Conservation (phyloP, 208 protist species). For the Wallacemonas sp. region DNA sequence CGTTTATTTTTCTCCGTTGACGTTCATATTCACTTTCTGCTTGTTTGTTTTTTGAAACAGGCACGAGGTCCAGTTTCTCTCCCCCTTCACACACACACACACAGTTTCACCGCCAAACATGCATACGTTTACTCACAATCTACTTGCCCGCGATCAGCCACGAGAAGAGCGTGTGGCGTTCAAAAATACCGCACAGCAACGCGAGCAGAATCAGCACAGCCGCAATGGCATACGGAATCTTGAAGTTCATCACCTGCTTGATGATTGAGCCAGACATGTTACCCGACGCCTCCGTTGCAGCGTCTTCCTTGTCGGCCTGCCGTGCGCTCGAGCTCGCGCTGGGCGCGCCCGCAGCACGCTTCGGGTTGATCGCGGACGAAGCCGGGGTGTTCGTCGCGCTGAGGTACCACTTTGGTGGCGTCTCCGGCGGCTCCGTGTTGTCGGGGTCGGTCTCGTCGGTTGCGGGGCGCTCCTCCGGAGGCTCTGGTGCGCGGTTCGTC, state of each 20-base stretch:
- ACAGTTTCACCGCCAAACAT: no score
- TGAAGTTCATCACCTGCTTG: conserved; percentile 42
- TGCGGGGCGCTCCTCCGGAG: conserved; percentile 17
- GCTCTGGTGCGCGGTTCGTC: conserved; percentile 4
- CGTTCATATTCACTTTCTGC: neutral
- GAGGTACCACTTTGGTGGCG: conserved; percentile 27
- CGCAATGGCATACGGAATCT: conserved; percentile 41
- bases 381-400: conserved; percentile 8
- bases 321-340: neutral
- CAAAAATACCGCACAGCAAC: conserved; percentile 66
- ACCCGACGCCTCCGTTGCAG: neutral
- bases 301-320: neutral
- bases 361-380: conserved; percentile 1
- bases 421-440: conserved; percentile 29
- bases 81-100: no score
- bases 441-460: conserved; percentile 26
- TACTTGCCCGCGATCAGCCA: conserved; percentile 48
- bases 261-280: conserved; percentile 17
- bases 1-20: no score
- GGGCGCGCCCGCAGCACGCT: neutral
- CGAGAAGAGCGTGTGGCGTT: conserved; percentile 49
- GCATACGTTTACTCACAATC: no score
- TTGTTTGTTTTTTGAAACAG: conserved; percentile 10
- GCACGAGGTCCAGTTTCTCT: no score
- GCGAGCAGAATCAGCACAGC: conserved; percentile 49